phyloP scores from a whole-genome alignment of 2,329 filamentous ascomycete species.

The Pseudodiploospora longispora region DNA sequence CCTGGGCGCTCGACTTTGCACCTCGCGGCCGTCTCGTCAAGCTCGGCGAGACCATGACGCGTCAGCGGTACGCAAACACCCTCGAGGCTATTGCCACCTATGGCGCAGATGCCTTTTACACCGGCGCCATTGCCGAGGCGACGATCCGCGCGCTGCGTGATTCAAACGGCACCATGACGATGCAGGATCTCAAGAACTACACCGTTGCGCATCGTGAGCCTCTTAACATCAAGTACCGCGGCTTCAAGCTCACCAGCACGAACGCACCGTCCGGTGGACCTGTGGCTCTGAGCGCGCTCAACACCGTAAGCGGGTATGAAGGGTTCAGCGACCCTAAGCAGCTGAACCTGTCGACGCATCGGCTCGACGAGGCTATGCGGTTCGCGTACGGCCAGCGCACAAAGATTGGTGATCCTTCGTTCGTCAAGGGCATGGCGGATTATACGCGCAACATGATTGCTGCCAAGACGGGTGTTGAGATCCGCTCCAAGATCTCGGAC shows the following conservation, averaged over 20 bases:
- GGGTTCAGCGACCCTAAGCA: conserved; percentile 49
- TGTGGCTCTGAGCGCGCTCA: conserved; percentile 65
- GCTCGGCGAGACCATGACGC: conserved; percentile 65
- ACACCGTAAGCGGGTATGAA: conserved; percentile 64
- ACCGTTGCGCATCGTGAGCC: conserved; percentile 55
- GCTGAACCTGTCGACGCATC: conserved; percentile 60
- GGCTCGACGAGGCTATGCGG: conserved; percentile 73
- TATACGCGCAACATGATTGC: conserved; percentile 59
- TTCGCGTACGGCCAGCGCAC: conserved; percentile 72
- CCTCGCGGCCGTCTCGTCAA: conserved; percentile 59
- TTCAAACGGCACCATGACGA: conserved; percentile 67
- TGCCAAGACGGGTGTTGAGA: conserved; percentile 45
- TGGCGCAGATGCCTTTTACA: conserved; percentile 63
- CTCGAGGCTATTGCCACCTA: conserved; percentile 60
- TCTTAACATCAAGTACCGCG: conserved; percentile 56
- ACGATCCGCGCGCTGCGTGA: conserved; percentile 59
- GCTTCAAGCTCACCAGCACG: conserved; percentile 58
- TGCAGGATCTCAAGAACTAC: conserved; percentile 66
- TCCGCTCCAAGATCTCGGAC: conserved; percentile 39
- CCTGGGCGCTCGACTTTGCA: conserved; percentile 80
- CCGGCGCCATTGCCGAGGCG: conserved; percentile 58
- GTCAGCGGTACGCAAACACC: conserved; percentile 66
- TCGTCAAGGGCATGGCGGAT: conserved; percentile 51
- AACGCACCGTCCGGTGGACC: conserved; percentile 67
- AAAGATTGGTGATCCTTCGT: conserved; percentile 68